Percentiles rank a stretch among this genome's conserved stretches.
Conservation (phyloP, 176 grass and related monocot species). For the Bolboschoenus planiculmis region DNA sequence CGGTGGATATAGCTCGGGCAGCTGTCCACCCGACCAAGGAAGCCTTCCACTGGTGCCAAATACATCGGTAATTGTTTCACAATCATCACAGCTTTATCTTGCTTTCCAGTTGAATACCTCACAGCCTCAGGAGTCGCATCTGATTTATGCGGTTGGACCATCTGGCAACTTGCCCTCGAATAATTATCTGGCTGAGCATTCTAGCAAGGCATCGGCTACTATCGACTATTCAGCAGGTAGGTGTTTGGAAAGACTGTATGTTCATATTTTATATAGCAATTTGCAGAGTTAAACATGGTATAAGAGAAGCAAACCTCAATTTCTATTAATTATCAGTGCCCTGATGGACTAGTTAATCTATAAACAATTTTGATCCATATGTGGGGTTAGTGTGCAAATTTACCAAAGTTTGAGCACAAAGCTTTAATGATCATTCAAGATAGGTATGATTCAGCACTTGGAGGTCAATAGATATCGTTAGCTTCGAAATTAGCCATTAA, state of each 20-base stretch:
- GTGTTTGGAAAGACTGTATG: not conserved
- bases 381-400: not conserved
- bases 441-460: not conserved
- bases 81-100: conserved; percentile 47
- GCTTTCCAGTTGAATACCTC: conserved; percentile 45
- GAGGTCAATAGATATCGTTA: too few species aligned
- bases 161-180: conserved; percentile 22
- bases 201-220: conserved; percentile 25
- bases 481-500: not conserved
- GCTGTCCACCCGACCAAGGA: conserved; percentile 55
- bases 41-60: conserved; percentile 32
- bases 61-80: conserved; percentile 37
- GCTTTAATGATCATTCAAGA: too few species aligned
- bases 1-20: conserved; percentile 30
- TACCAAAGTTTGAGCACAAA: not conserved
- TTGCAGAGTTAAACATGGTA: not conserved
- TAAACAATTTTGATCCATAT: not conserved
- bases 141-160: conserved; percentile 63
- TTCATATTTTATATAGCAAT: not conserved
- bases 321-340: not conserved
- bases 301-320: not conserved
- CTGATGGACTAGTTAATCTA: not conserved
- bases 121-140: conserved; percentile 22
- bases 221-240: conserved; percentile 43
- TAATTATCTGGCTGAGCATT: conserved; percentile 36